Percentiles rank a stretch among this genome's conserved stretches.
Conservation (phyloP, 495 filamentous ascomycete genomes). For the Neurospora pannonica region DNA sequence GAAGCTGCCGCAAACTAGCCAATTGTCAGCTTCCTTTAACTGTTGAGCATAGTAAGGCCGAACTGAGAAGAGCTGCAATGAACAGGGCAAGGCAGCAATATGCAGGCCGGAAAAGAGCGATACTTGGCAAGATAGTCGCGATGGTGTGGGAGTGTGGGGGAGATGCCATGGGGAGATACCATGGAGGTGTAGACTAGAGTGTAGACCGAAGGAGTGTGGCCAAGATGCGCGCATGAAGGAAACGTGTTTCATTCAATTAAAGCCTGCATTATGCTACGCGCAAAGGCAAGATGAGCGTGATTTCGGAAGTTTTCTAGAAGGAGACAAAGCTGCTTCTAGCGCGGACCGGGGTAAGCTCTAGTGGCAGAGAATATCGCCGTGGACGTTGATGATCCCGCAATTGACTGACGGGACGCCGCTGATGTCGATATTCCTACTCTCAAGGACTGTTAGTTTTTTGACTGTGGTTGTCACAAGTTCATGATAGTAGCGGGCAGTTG, state of each 20-base stretch:
- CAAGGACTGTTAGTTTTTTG: neutral
- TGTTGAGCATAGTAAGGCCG: neutral
- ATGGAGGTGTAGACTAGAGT: slow-evolving; percentile 13
- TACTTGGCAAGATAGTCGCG: slow-evolving; percentile 15
- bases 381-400: neutral
- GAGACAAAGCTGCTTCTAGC: slow-evolving; percentile 31
- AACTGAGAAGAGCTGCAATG: neutral
- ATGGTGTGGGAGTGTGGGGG: slow-evolving; percentile 4
- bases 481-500: neutral
- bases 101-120: neutral
- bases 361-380: neutral
- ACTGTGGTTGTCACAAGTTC: neutral
- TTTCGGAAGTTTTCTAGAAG: slow-evolving; percentile 35
- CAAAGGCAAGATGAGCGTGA: slow-evolving; percentile 27
- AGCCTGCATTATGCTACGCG: slow-evolving; percentile 36
- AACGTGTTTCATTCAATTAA: slow-evolving; percentile 42
- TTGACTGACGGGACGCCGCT: neutral
- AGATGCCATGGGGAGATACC: slow-evolving; percentile 9
- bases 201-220: slow-evolving; percentile 17
- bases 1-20: neutral
- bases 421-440: neutral
- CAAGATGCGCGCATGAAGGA: slow-evolving; percentile 34
- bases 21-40: slow-evolving; percentile 5
- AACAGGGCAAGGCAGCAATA: slow-evolving; percentile 2
- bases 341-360: slow-evolving; percentile 2